Conservation (phyloP, 768 basidiomycete species). For the Lentinula lateritia region DNA sequence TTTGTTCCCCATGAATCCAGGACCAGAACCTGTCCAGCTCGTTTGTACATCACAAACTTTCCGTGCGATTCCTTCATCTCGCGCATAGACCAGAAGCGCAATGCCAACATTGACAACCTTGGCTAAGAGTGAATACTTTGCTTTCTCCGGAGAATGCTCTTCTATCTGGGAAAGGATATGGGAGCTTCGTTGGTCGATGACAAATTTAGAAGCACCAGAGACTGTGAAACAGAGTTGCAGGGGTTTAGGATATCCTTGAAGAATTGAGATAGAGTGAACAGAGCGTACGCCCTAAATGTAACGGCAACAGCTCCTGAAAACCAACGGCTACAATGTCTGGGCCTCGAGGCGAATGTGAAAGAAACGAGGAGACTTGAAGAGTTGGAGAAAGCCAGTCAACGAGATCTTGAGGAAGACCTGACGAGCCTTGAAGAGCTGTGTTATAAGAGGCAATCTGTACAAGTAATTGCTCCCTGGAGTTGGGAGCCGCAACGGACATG, state of each 20-base stretch:
- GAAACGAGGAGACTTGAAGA: conserved; percentile 67
- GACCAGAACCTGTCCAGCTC: conserved; percentile 69
- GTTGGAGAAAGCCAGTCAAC: conserved; percentile 91
- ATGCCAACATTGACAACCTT: conserved; percentile 83
- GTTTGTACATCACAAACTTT: conserved; percentile 63
- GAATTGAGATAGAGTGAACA: background rate
- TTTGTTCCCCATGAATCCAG: conserved; percentile 85
- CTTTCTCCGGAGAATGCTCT: conserved; percentile 62
- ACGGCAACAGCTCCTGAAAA: conserved; percentile 88
- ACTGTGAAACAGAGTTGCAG: conserved; percentile 36
- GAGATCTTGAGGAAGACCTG: conserved; percentile 63
- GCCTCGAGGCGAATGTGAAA: conserved; percentile 54
- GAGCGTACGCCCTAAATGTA: conserved; percentile 78
- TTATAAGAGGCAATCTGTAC: conserved; percentile 90
- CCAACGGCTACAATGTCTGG: conserved; percentile 89
- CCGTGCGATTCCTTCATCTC: conserved; percentile 60
- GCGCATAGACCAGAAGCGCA: conserved; percentile 82
- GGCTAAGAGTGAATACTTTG: conserved; percentile 73
- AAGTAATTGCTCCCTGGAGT: conserved; percentile 33
- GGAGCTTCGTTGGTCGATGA: conserved; percentile 62
- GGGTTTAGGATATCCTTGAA: conserved; percentile 6
- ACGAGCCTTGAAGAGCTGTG: conserved; percentile 73
- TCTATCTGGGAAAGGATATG: conserved; percentile 77
- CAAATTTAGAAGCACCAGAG: conserved; percentile 65
- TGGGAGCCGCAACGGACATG: conserved; percentile 6